phyloP scores from a whole-genome alignment of 2,329 filamentous ascomycete genomes.

The Laburnicola sp. region DNA sequence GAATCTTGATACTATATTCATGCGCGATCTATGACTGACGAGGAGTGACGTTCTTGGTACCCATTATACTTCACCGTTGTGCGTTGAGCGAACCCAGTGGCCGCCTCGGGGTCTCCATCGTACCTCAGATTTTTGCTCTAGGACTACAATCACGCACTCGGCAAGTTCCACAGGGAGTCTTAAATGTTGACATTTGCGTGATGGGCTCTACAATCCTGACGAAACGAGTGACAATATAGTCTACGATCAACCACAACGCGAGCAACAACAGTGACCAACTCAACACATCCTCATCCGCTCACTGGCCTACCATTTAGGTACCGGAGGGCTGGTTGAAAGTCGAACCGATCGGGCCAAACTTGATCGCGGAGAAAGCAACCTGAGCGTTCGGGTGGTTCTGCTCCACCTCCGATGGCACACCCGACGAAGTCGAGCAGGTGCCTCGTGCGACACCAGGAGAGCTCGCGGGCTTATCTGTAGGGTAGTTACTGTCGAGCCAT shows the following conservation, averaged over 20 bases:
- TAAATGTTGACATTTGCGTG: no score
- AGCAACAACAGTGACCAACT: not conserved
- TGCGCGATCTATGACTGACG: no score
- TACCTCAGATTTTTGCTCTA: no score
- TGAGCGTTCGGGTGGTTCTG: slow-evolving; percentile 10
- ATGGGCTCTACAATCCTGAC: no score
- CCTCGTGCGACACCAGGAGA: slow-evolving; percentile 20
- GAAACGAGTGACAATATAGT: no score
- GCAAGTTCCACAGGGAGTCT: no score
- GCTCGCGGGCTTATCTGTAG: slow-evolving; percentile 37
- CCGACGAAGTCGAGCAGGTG: slow-evolving; percentile 18
- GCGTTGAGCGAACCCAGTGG: no score
- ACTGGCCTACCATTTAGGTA: not conserved
- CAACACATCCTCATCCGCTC: not conserved
- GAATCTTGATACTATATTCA: not conserved
- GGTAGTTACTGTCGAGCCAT: slow-evolving; percentile 69
- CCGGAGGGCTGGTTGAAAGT: slow-evolving; percentile 18
- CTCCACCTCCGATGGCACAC: slow-evolving; percentile 25
- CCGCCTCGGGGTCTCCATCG: no score
- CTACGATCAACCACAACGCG: no score
- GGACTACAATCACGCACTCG: no score
- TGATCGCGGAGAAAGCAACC: slow-evolving; percentile 29
- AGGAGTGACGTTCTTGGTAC: no score
- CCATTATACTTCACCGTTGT: no score
- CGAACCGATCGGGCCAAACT: slow-evolving; percentile 24